Evolutionary conservation across 2,329 filamentous ascomycete genomes (phyloP), one percentile per base, ranked within the genome.

Genomic region (Cryphonectria naterciae): DNA sequence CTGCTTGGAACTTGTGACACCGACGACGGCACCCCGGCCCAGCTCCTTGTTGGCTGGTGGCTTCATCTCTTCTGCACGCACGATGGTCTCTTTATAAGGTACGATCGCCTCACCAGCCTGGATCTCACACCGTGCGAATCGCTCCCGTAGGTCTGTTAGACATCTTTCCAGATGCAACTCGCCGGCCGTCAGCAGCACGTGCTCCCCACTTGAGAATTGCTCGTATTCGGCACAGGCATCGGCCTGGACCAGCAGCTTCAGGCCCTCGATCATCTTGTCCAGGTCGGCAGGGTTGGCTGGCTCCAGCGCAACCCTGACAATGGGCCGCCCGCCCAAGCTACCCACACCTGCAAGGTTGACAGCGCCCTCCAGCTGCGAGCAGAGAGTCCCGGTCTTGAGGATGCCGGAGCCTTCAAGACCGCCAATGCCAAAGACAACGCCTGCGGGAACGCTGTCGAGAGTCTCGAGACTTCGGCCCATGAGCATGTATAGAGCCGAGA

Each of bases 141-240:
- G 87, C 78, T 99, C 96, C 73, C 94, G 89, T 37, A 99, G 85
- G 83, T 99, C 96, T 68, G 96, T 97, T 71, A 99, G 81, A 79
- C 96, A 99, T 70, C 96, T 87, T 81, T 99, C 96, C 3, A 99
- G 85, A 82, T 99, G 96, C 75, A 99, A 79, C 80, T 99, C 96
- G 68, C 96, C 96, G 7, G 96, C 96, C 0, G 96, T 98, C 52
- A 97, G 82, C 32, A 99, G 89, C 58, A 99, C 96, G 80, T 99
- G 96, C 81, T 99, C 96, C 70, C 96, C 96, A 75, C 92, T 98
- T 70, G 91, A 88, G 67, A 98, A 91, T 66, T 97, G 93, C 79
- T 98, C 95, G 76, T 99, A 99, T 79, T 97, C 91, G 19, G 95
- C 96, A 77, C 96, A 98, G 0, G 96, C 95, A 77, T 99, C 96